A percentile compares a stretch with the other conserved stretches of the same genome.
These are phyloP conservation scores for Sechiopsis laciniata DNA, from an alignment of 306 rosid species.

Conservation along the genomic window DNA sequence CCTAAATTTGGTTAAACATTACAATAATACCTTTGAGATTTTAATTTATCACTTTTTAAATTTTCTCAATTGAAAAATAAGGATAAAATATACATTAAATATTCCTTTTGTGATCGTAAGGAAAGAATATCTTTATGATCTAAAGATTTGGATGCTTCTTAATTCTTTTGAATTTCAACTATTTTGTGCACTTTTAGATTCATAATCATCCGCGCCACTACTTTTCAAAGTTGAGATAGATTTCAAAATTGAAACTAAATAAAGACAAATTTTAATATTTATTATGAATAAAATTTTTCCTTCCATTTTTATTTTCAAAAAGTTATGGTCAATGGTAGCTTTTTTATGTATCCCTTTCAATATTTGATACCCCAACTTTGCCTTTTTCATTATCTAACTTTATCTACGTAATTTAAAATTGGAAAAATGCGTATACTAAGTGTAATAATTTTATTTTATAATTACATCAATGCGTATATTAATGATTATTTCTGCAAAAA, in stretches of 20 bases:
- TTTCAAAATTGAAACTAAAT: neutral
- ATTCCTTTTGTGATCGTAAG: slow-evolving; percentile 16
- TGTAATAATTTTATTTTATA: too few relatives aligned
- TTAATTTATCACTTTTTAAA: too few relatives aligned
- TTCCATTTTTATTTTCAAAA: neutral
- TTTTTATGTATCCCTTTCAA: slow-evolving; percentile 6
- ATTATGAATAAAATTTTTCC: too few relatives aligned
- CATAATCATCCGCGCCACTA: slow-evolving; percentile 25
- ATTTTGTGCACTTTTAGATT: slow-evolving; percentile 28
- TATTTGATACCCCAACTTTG: neutral
- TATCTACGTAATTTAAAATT: neutral
- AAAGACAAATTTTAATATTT: slow-evolving; percentile 5
- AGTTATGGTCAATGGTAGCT: neutral
- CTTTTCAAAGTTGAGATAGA: slow-evolving; percentile 27
- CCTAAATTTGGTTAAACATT: too few relatives aligned
- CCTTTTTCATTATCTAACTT: neutral
- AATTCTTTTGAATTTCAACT: slow-evolving; percentile 21
- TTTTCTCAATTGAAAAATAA: neutral
- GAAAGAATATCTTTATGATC: slow-evolving; percentile 28
- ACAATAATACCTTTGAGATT: too few relatives aligned
- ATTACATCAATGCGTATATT: too few relatives aligned
- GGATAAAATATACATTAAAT: neutral
- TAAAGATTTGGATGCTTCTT: slow-evolving; percentile 32
- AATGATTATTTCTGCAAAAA: neutral
- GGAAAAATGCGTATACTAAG: too few relatives aligned